Evolutionary conservation across 441 rosid genomes (phyloP).

Genomic region (Croton setiger): DNA sequence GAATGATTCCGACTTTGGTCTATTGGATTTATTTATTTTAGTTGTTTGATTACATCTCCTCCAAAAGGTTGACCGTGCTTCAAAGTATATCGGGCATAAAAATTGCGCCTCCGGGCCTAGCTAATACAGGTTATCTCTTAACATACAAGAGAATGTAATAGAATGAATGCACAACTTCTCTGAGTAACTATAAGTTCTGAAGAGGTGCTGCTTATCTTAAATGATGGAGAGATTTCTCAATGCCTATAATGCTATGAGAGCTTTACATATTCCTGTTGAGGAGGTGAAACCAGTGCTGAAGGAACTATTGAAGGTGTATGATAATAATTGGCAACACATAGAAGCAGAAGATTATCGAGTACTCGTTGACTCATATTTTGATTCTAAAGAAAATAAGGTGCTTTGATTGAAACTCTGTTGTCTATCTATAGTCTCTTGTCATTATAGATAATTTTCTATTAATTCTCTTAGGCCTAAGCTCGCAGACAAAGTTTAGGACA

Average conservation of each 20-base stretch:
- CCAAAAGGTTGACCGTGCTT: not conserved
- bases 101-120: not conserved
- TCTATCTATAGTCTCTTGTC: not conserved
- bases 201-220: not conserved
- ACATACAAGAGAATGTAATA: not conserved
- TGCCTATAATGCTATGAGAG: conserved; percentile 48
- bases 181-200: not conserved
- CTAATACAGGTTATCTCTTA: not conserved
- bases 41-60: not conserved
- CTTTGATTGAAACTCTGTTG: conserved; percentile 6
- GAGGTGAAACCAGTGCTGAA: conserved; percentile 47
- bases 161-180: not conserved
- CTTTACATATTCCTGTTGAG: conserved; percentile 38
- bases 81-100: not conserved
- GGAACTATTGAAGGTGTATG: conserved; percentile 36
- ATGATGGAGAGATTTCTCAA: conserved; percentile 26
- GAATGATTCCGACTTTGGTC: not conserved
- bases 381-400: conserved; percentile 39
- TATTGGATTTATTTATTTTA: not conserved
- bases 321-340: conserved; percentile 51
- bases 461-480: not conserved
- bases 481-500: not conserved
- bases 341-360: conserved; percentile 55
- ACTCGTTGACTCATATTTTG: conserved; percentile 53
- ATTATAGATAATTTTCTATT: not conserved